A percentile compares a stretch with the other conserved stretches of the same genome.
These are phyloP conservation scores for Trametes gibbosa DNA, from an alignment of 768 basidiomycete genomes.

Conservation along the genomic window DNA sequence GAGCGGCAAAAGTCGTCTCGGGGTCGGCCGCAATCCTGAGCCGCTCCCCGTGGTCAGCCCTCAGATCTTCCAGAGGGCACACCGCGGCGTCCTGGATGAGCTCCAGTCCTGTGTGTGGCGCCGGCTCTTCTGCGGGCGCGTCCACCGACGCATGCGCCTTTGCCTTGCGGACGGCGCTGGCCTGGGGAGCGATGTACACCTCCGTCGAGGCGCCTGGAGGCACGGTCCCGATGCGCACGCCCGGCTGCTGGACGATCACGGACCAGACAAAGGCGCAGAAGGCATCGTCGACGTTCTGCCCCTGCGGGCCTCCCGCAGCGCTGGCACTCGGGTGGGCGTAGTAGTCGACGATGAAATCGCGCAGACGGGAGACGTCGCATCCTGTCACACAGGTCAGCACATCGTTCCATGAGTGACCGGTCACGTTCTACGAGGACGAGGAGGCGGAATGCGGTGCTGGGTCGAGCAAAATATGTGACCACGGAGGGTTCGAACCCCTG, in stretches of 20 bases:
- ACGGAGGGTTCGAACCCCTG: conserved; percentile 30
- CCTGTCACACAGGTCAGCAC: conserved; percentile 42
- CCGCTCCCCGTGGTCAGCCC: conserved; percentile 53
- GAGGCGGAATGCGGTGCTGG: background rate
- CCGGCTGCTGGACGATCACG: conserved; percentile 69
- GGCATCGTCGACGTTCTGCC: conserved; percentile 68
- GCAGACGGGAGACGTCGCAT: conserved; percentile 68
- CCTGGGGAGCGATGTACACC: conserved; percentile 78
- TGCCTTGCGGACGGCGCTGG: conserved; percentile 62
- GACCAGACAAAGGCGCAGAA: conserved; percentile 85
- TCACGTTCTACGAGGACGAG: background rate
- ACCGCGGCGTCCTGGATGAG: conserved; percentile 54
- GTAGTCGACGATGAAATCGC: conserved; percentile 67
- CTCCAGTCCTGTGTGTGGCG: conserved; percentile 40
- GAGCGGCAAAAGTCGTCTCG: conserved; percentile 69
- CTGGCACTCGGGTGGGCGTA: conserved; percentile 41
- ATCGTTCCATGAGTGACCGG: background rate
- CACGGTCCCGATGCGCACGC: conserved; percentile 70
- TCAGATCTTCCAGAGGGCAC: conserved; percentile 56
- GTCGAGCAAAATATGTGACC: conserved; percentile 11
- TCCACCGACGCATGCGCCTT: conserved; percentile 54
- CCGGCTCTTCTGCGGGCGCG: conserved; percentile 40
- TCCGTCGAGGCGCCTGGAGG: conserved; percentile 61
- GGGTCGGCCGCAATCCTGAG: conserved; percentile 75
- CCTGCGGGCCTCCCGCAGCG: conserved; percentile 27